These are phyloP conservation scores for Gliomastix tumulicola DNA, from an alignment of 2,329 filamentous ascomycete species.

Conservation along the genomic window DNA sequence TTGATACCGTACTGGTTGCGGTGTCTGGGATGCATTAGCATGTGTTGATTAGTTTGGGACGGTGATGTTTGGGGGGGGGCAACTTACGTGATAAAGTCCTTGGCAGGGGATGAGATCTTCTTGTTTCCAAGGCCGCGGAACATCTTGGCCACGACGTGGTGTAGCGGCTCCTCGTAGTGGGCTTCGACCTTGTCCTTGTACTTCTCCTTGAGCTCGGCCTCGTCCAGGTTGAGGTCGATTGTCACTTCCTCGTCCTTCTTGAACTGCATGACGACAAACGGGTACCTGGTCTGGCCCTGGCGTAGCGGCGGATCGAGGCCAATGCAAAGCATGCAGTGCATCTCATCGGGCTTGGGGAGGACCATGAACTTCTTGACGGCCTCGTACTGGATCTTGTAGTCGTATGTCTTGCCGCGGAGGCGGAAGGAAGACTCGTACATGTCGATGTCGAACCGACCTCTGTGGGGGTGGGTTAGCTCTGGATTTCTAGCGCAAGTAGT, in stretches of 20 bases:
- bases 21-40: slow-evolving; percentile 63
- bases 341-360: slow-evolving; percentile 95
- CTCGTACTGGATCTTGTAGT: slow-evolving; percentile 99
- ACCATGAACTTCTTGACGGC: slow-evolving; percentile 99
- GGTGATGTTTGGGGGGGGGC: no score
- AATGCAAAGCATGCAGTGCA: slow-evolving; percentile 90
- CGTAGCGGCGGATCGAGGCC: slow-evolving; percentile 91
- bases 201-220: slow-evolving; percentile 73
- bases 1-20: slow-evolving; percentile 94
- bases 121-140: slow-evolving; percentile 93
- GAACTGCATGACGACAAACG: slow-evolving; percentile 98
- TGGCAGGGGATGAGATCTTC: slow-evolving; percentile 88
- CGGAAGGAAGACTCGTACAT: slow-evolving; percentile 99
- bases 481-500: slow-evolving; percentile 8
- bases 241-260: slow-evolving; percentile 97
- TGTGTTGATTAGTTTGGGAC: no score
- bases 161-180: slow-evolving; percentile 89
- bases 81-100: slow-evolving; percentile 76
- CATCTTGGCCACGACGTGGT: slow-evolving; percentile 89
- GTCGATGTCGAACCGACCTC: slow-evolving; percentile 98
- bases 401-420: slow-evolving; percentile 96
- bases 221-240: slow-evolving; percentile 92
- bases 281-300: slow-evolving; percentile 95
- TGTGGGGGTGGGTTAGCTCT: slow-evolving; percentile 25
- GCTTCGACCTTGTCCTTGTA: slow-evolving; percentile 86